Conservation (phyloP, 805 yeast species). For the Ogataea ramenticola region DNA sequence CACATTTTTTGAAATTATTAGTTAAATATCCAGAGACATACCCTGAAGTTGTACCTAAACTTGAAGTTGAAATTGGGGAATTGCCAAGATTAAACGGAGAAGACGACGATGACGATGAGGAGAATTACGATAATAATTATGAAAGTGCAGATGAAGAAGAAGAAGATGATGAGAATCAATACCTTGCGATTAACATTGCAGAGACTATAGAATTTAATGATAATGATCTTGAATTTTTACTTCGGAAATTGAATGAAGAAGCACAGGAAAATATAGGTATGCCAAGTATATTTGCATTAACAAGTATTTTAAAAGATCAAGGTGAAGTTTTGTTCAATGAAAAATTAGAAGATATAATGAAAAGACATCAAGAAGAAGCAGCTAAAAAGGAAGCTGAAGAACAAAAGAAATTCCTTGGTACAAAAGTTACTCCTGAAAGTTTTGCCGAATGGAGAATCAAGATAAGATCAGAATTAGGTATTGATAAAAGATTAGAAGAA, state of each 20-base stretch:
- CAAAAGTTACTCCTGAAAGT: slow-evolving; percentile 77
- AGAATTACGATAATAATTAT: slow-evolving; percentile 17
- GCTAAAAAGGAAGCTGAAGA: slow-evolving; percentile 69
- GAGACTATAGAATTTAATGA: slow-evolving; percentile 51
- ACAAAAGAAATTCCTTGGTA: slow-evolving; percentile 85
- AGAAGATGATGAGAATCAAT: slow-evolving; percentile 38
- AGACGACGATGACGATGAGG: slow-evolving; percentile 19
- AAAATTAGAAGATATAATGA: slow-evolving; percentile 49
- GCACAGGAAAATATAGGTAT: slow-evolving; percentile 81
- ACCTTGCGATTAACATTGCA: slow-evolving; percentile 43
- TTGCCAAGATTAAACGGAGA: slow-evolving; percentile 19
- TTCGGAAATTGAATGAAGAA: slow-evolving; percentile 39
- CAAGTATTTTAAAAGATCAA: slow-evolving; percentile 70
- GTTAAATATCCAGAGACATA: slow-evolving; percentile 71
- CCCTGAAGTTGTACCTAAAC: slow-evolving; percentile 72
- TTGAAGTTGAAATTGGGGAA: slow-evolving; percentile 32
- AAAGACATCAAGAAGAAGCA: slow-evolving; percentile 32
- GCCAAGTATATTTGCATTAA: slow-evolving; percentile 82
- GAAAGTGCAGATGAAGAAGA: slow-evolving; percentile 31
- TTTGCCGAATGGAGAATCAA: slow-evolving; percentile 63
- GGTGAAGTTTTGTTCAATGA: slow-evolving; percentile 63
- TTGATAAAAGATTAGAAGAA: slow-evolving; percentile 48
- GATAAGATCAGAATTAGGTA: slow-evolving; percentile 68
- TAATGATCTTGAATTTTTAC: slow-evolving; percentile 36
- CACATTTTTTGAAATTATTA: slow-evolving; percentile 48